Base-by-base conservation (phyloP, 116 monocot genomes). In the Posidonia oceanica region DNA sequence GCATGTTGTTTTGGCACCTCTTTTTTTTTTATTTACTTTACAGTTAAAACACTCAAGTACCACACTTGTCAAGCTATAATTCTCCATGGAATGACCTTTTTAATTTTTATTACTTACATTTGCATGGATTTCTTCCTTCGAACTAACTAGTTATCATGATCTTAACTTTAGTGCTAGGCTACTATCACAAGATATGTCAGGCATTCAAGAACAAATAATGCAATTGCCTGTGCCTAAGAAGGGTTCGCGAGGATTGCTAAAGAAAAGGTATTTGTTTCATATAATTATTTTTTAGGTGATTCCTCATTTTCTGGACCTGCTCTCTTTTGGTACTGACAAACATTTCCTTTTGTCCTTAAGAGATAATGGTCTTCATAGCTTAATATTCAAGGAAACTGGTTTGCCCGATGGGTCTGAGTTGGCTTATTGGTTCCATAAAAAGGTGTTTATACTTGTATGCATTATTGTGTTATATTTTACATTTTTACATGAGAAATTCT, bases 371-470 rank as follows among this genome's bases (percentile, higher is more conserved):
- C 71, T 79, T 67, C 81, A 82, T 48, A 54, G 41, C 56, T 36
- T 67, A 57, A 61, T 85, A 56, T 85, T 82, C 36, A 61, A 67
- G 70, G 74, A 82, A 71, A 75, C 67, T 70, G 78, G 78, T 71
- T 76, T 82, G 54, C 79, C 79, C 17, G 70, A 85, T 79, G 85
- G 85, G 76, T 69, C 82, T 71, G 44, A 52, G 39, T 74, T 85
- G 66, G 55, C 76, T 52, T 85, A 85, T 63, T 38, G 59, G 36
- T 17, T 14, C 23, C 60, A 52, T 42, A 75, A 74, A 74, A 39
- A 82, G 85, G 85, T 85, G 53, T 39, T 61, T 58, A 22, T 23
- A 40, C 15, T 61, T 72, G 7, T 44, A 36, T 60, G 20, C 41
- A 5, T 51, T 3, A 22, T 72, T 44, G 16, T 61, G 13, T 59